phyloP scores from a whole-genome alignment of 2,329 filamentous ascomycete species.

The Conoideocrella luteorostrata region DNA sequence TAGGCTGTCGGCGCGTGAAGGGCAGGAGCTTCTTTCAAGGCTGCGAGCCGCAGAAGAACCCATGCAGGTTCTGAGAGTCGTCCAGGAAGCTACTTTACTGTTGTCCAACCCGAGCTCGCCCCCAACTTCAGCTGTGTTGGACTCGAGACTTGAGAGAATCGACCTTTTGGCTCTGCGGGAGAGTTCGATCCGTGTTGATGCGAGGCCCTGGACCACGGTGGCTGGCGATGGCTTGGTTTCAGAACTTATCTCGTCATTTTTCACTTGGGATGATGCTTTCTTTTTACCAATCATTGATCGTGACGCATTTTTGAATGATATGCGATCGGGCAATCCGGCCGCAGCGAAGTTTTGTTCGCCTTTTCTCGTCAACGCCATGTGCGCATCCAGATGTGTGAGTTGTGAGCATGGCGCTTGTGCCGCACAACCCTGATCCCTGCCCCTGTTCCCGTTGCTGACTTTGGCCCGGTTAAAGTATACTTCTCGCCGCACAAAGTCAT shows the following conservation, averaged over 20 bases:
- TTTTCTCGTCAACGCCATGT: slow-evolving; percentile 26
- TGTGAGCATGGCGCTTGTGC: not conserved
- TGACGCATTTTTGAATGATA: slow-evolving; percentile 20
- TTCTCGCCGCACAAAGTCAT: slow-evolving; percentile 14
- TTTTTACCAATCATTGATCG: slow-evolving; percentile 19
- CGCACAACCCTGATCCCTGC: not conserved
- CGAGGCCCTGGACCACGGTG: slow-evolving; percentile 23
- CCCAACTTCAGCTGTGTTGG: not conserved
- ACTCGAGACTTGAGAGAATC: slow-evolving; percentile 6
- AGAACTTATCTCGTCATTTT: slow-evolving; percentile 23
- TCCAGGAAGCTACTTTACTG: slow-evolving; percentile 1
- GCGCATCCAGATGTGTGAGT: slow-evolving; percentile 23
- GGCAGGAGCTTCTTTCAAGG: slow-evolving; percentile 5
- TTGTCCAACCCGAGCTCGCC: not conserved
- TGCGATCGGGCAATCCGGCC: slow-evolving; percentile 14
- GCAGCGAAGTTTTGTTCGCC: slow-evolving; percentile 22
- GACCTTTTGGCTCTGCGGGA: slow-evolving; percentile 11
- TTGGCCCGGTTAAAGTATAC: too few relatives aligned
- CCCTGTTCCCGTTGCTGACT: not conserved
- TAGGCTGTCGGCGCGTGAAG: slow-evolving; percentile 6
- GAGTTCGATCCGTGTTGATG: slow-evolving; percentile 18
- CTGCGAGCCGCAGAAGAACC: slow-evolving; percentile 9
- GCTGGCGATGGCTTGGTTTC: slow-evolving; percentile 25
- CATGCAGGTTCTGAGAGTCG: slow-evolving; percentile 3
- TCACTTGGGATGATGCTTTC: slow-evolving; percentile 22